A percentile compares a stretch with the other conserved stretches of the same genome.
phyloP scores from a whole-genome alignment of 495 filamentous ascomycete species.

The Penicillium ochrochloron region DNA sequence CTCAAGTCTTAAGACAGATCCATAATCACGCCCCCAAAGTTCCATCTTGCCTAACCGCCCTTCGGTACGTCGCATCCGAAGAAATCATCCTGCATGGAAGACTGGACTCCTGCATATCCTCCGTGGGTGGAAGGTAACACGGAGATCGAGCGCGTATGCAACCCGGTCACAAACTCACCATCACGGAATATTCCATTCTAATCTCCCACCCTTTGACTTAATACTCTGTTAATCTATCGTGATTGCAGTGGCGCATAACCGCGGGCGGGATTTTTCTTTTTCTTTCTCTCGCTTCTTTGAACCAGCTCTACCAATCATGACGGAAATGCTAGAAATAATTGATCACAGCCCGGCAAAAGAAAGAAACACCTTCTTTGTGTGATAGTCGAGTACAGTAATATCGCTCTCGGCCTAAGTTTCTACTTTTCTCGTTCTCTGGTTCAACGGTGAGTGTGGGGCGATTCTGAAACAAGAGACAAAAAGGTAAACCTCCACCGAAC shows the following conservation, averaged over 20 bases:
- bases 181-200: not conserved
- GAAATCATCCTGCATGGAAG: not conserved
- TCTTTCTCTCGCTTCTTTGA: not conserved
- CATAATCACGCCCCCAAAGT: constrained; percentile 1
- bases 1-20: not conserved
- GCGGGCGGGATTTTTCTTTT: not conserved
- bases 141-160: constrained; percentile 9
- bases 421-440: constrained; percentile 1
- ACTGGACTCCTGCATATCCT: not conserved
- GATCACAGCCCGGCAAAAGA: not conserved
- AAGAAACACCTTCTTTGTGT: not conserved
- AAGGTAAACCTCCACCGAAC: not conserved
- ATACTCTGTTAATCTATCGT: not conserved
- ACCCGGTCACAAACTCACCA: constrained; percentile 2
- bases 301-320: not conserved
- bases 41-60: not conserved
- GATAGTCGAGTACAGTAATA: not conserved
- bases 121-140: not conserved
- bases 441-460: not conserved
- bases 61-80: constrained; percentile 4
- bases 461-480: not conserved
- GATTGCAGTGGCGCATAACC: constrained; percentile 3
- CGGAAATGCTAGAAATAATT: not conserved
- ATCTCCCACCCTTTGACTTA: not conserved
- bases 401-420: not conserved